These are phyloP conservation scores for Globomyces pollinis-pini DNA, from an alignment of 192 early-diverging fungal species.

Conservation along the genomic window DNA sequence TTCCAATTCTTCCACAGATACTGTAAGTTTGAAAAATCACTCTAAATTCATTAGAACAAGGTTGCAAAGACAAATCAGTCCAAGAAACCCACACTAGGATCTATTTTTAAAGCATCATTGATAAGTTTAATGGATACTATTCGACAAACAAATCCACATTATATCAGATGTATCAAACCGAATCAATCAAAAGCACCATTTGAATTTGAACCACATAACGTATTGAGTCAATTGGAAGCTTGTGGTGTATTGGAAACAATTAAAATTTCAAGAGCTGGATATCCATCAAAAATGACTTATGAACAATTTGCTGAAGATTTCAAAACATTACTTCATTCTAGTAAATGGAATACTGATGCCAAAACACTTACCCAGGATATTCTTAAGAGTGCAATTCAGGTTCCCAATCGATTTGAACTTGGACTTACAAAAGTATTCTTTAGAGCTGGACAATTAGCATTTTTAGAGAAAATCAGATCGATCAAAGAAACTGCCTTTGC, in stretches of 20 bases:
- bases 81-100: constrained; percentile 88
- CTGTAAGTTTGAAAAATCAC: too few relatives aligned
- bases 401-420: constrained; percentile 83
- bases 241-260: constrained; percentile 99
- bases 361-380: constrained; percentile 35
- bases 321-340: constrained; percentile 46
- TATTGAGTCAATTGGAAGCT: constrained; percentile 80
- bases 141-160: constrained; percentile 84
- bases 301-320: constrained; percentile 86
- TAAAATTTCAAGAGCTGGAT: constrained; percentile 95
- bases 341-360: constrained; percentile 47
- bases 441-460: constrained; percentile 88
- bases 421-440: constrained; percentile 97
- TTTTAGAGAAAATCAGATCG: constrained; percentile 79
- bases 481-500: constrained; percentile 75
- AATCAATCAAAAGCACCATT: constrained; percentile 91
- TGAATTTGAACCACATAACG: constrained; percentile 92
- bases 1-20: constrained; percentile 7
- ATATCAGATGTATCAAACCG: constrained; percentile 99
- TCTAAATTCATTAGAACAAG: constrained; percentile 3
- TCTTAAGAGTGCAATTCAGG: constrained; percentile 59
- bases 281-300: constrained; percentile 83
- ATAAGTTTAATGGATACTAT: constrained; percentile 94
- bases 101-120: constrained; percentile 91
- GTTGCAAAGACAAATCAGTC: constrained; percentile 28